Percentiles rank a stretch among this genome's conserved stretches.
Conservation (phyloP, 208 protist species). For the Acanthamoeba triangularis region DNA sequence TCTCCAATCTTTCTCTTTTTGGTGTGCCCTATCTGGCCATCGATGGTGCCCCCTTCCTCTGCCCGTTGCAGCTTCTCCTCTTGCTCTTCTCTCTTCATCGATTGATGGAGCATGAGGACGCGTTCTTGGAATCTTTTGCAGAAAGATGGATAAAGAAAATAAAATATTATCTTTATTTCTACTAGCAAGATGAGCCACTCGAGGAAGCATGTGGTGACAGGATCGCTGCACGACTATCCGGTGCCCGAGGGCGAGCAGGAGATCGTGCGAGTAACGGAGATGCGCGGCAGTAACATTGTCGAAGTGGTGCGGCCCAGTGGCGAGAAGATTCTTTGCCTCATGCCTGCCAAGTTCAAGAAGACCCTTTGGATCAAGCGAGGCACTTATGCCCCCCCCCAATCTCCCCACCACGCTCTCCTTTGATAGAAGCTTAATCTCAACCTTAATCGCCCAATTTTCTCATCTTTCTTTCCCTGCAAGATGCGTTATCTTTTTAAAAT, state of each 20-base stretch:
- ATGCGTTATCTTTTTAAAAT: neutral
- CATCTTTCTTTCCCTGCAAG: neutral
- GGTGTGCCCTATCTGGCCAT: too few relatives aligned
- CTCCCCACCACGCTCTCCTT: neutral
- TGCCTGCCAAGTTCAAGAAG: constrained; percentile 73
- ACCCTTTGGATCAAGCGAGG: constrained; percentile 62
- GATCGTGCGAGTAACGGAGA: constrained; percentile 55
- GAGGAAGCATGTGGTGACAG: constrained; percentile 53
- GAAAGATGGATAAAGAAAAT: too few relatives aligned
- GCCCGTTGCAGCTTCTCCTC: too few relatives aligned
- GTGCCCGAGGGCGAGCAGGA: constrained; percentile 50
- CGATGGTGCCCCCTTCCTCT: too few relatives aligned
- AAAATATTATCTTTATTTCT: too few relatives aligned
- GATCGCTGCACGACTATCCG: constrained; percentile 7
- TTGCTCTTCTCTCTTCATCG: too few relatives aligned
- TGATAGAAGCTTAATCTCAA: neutral
- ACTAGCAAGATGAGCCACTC: constrained; percentile 60
- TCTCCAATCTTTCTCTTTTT: too few relatives aligned
- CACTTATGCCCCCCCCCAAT: neutral
- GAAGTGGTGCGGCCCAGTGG: neutral
- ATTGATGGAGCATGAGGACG: too few relatives aligned
- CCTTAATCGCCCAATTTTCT: constrained; percentile 10
- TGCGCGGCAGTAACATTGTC: constrained; percentile 44
- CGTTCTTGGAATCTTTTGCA: too few relatives aligned
- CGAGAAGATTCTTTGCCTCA: constrained; percentile 30